Conservation (phyloP, 1,139 yeast species). For the Nadsonia commutata region DNA sequence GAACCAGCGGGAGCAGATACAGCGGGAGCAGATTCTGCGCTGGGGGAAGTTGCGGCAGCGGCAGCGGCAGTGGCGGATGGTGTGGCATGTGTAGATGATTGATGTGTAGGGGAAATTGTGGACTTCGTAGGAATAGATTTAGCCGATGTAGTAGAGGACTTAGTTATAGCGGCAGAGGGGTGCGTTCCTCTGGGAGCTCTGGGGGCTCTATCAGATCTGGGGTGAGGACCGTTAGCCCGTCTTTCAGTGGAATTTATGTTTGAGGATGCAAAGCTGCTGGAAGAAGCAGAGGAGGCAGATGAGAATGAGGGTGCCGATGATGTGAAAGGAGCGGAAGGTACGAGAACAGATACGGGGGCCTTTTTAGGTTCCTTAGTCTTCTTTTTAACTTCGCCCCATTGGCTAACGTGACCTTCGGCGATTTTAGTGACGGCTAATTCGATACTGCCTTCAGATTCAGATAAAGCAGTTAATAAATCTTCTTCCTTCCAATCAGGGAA, state of each 20-base stretch:
- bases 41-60: constrained; percentile 6
- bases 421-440: constrained; percentile 77
- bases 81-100: constrained; percentile 3
- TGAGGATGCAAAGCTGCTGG: not conserved
- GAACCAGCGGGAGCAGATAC: constrained; percentile 15
- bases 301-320: constrained; percentile 1
- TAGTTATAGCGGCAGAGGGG: constrained; percentile 7
- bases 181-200: constrained; percentile 8
- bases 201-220: constrained; percentile 6
- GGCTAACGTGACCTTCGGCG: constrained; percentile 50
- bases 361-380: constrained; percentile 17
- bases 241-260: constrained; percentile 7
- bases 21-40: constrained; percentile 6
- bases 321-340: constrained; percentile 5
- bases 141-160: constrained; percentile 2
- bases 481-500: constrained; percentile 93
- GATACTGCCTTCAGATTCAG: constrained; percentile 58
- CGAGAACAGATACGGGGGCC: constrained; percentile 7
- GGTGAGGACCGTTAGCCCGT: constrained; percentile 4
- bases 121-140: constrained; percentile 2
- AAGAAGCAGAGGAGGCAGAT: constrained; percentile 3
- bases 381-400: constrained; percentile 51
- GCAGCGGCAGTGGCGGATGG: constrained; percentile 7
- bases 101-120: not conserved
- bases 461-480: constrained; percentile 62